Evolutionary conservation across 2,329 filamentous ascomycete species (phyloP).

Genomic region (Knoxdaviesia capensis): DNA sequence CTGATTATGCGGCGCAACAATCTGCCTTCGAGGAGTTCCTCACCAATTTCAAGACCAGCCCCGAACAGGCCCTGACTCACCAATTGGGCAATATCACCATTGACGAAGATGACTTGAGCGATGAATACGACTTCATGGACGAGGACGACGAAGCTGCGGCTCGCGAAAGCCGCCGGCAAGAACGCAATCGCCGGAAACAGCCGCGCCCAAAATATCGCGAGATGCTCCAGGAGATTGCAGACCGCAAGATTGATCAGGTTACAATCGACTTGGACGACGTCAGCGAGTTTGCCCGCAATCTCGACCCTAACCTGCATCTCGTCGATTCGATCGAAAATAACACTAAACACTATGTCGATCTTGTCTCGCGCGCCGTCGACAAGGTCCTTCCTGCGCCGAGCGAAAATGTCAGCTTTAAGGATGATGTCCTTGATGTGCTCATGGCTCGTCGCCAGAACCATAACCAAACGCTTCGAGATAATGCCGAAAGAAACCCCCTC

Average conservation of each 20-base stretch:
- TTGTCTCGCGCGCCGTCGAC: slow-evolving; percentile 76
- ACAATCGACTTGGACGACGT: slow-evolving; percentile 82
- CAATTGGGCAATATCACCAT: slow-evolving; percentile 73
- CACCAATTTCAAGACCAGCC: slow-evolving; percentile 66
- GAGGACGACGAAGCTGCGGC: slow-evolving; percentile 44
- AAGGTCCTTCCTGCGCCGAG: slow-evolving; percentile 63
- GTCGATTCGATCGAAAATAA: slow-evolving; percentile 77
- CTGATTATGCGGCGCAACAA: no score
- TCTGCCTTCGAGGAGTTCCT: slow-evolving; percentile 68
- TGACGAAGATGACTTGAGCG: slow-evolving; percentile 67
- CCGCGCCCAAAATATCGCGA: slow-evolving; percentile 77
- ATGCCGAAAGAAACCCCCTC: slow-evolving; percentile 46
- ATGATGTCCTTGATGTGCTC: slow-evolving; percentile 90
- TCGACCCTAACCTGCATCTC: slow-evolving; percentile 49
- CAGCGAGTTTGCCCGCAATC: slow-evolving; percentile 54
- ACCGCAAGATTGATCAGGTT: slow-evolving; percentile 59
- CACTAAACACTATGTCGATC: slow-evolving; percentile 86
- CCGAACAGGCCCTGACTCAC: slow-evolving; percentile 50
- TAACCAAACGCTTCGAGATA: slow-evolving; percentile 55
- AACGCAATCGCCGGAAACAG: slow-evolving; percentile 26
- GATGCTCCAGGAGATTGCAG: slow-evolving; percentile 68
- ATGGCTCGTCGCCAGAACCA: slow-evolving; percentile 79
- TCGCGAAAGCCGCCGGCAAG: slow-evolving; percentile 20
- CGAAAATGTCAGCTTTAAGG: slow-evolving; percentile 70
- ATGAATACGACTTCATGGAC: slow-evolving; percentile 88